Base-by-base conservation (phyloP, 1,284 basidiomycete species). In the Inonotus obliquus region DNA sequence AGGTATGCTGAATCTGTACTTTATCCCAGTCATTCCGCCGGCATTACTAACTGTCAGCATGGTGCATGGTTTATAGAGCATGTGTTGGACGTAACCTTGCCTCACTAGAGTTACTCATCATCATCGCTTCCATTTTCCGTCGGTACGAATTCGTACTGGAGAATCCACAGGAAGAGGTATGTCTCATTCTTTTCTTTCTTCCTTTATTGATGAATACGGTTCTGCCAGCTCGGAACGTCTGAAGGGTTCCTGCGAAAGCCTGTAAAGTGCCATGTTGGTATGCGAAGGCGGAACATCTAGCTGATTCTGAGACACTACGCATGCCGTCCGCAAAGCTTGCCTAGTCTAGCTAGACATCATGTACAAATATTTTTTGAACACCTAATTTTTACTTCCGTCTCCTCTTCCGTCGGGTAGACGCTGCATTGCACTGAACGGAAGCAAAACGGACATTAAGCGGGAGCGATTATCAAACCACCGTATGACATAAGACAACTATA, bases 191-290 rank as follows among this genome's bases (percentile, higher is more conserved):
- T 39, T 23, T 56, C 7, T 10, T 4, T 54, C 35, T 19, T 48
- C 56, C 67, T 64, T 60, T 62, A 54, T 23, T 35, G 47, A 38
- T 38, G 60, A 17, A n/a, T 52, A 11, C 62, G 45, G 23, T 35
- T 52, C 19, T 25, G 47, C 17, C 66, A 91, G 85, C 74, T 93
- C 59, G 76, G 80, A 35, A 90, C 86, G 1, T 74, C 82, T 29
- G 91, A 93, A 72, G 91, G 91, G 1, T 92, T 93, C 76, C 73
- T 93, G 66, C 78, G 90, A 67, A 92, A 92, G 75, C 89, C 89
- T 0, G 71, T 87, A 32, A 73, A 73, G 21, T 90, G 89, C 69
- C 75, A 72, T 54, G 84, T 91, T 54, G 88, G 89, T 38, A 80
- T 91, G 69, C 84, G 78, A 72, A 80, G 84, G 54, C 76, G 85